A percentile compares a stretch with the other conserved stretches of the same genome.
These are phyloP conservation scores for Tetrapyrgos nigripes DNA, from an alignment of 1,284 basidiomycete genomes.

Conservation along the genomic window DNA sequence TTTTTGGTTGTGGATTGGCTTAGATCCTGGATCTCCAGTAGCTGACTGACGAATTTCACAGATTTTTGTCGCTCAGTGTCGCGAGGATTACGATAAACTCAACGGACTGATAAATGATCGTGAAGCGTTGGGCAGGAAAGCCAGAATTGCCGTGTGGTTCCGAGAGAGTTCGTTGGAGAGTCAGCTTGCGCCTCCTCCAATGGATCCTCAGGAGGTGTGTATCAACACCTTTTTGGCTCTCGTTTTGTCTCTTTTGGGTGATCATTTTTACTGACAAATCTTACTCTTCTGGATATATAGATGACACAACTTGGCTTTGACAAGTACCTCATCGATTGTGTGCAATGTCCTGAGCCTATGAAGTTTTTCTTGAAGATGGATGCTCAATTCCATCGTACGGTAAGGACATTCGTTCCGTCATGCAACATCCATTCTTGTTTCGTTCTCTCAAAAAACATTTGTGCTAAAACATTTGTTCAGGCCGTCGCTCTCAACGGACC, in stretches of 20 bases:
- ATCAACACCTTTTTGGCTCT: too few relatives aligned
- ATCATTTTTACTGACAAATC: constrained; percentile 11
- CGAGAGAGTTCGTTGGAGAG: constrained; percentile 44
- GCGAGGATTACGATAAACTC: constrained; percentile 81
- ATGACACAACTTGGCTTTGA: constrained; percentile 75
- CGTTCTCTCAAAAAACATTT: too few relatives aligned
- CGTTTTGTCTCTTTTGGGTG: too few relatives aligned
- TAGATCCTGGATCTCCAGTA: background rate
- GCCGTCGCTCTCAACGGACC: constrained; percentile 61
- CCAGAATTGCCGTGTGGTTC: constrained; percentile 71
- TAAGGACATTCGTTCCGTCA: too few relatives aligned
- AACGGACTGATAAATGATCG: constrained; percentile 73
- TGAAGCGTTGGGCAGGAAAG: constrained; percentile 58
- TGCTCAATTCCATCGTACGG: constrained; percentile 72
- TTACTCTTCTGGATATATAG: constrained; percentile 45
- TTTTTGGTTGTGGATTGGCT: too few relatives aligned
- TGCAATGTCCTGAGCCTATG: constrained; percentile 72
- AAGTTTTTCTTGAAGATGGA: constrained; percentile 67
- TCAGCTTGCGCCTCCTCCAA: constrained; percentile 52
- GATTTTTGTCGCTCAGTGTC: constrained; percentile 88
- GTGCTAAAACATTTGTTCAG: constrained; percentile 40
- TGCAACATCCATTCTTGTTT: too few relatives aligned
- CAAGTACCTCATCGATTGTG: constrained; percentile 82
- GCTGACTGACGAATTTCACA: constrained; percentile 33
- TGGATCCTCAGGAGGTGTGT: constrained; percentile 63